These are phyloP conservation scores for Polygonum maritimum DNA, from an alignment of 148 eudicot species.

Conservation along the genomic window DNA sequence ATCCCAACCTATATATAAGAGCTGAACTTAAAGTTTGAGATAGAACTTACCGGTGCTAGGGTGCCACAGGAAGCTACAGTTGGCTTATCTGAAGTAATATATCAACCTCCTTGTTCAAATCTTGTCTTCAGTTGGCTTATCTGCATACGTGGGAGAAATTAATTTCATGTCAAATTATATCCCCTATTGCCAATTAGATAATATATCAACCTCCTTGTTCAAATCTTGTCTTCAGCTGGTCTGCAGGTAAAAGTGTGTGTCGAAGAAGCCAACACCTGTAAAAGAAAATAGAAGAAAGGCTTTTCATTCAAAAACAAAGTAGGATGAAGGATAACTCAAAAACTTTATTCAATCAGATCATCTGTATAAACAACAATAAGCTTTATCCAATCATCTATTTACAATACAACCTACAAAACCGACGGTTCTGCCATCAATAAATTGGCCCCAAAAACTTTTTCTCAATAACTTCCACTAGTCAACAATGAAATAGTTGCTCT, in stretches of 20 bases:
- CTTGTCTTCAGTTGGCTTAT: constrained; percentile 69
- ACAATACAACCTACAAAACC: constrained; percentile 16
- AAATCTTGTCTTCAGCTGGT: constrained; percentile 65
- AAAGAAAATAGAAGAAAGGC: constrained; percentile 8
- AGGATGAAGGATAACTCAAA: not conserved
- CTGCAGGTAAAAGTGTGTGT: constrained; percentile 61
- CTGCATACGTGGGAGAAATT: constrained; percentile 28
- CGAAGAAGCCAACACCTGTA: constrained; percentile 70
- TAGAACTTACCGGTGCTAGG: constrained; percentile 59
- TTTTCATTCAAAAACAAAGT: not conserved
- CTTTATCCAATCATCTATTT: too few species aligned
- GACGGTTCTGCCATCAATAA: constrained; percentile 52
- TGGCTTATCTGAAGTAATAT: too few species aligned
- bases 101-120: constrained; percentile 65
- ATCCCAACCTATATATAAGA: too few species aligned
- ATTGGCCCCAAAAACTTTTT: not conserved
- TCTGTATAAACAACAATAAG: too few species aligned
- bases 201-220: constrained; percentile 54
- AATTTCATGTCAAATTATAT: not conserved
- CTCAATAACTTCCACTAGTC: not conserved
- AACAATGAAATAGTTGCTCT: not conserved
- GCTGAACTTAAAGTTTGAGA: not conserved
- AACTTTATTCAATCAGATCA: too few species aligned
- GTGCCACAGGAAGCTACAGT: constrained; percentile 79
- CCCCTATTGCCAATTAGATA: not conserved